A percentile compares a stretch with the other conserved stretches of the same genome.
Evolutionary conservation across 2,329 filamentous ascomycete genomes (phyloP).

Genomic region (Scedosporium aurantiacum): DNA sequence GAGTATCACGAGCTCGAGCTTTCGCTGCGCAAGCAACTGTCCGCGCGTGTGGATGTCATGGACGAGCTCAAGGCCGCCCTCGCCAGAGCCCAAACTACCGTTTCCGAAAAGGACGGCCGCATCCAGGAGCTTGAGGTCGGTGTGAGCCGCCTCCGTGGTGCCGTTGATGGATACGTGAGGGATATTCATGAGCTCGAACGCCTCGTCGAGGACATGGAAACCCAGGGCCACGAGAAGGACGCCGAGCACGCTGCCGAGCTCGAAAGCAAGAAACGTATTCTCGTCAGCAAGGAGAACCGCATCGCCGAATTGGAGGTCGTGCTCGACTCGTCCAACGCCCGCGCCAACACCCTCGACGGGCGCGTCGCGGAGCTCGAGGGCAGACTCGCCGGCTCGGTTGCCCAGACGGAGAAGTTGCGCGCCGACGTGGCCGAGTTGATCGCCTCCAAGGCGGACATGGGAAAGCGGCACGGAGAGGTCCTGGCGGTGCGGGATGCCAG

Average conservation of each 20-base stretch:
- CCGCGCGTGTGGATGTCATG: slow-evolving; percentile 39
- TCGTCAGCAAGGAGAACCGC: slow-evolving; percentile 24
- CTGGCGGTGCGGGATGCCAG: slow-evolving; percentile 40
- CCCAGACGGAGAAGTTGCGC: slow-evolving; percentile 7
- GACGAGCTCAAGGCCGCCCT: slow-evolving; percentile 35
- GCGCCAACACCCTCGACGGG: slow-evolving; percentile 25
- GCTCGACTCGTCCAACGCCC: slow-evolving; percentile 28
- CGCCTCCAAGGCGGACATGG: slow-evolving; percentile 5
- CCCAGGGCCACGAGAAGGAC: slow-evolving; percentile 18
- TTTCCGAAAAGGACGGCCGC: slow-evolving; percentile 3
- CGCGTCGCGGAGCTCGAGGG: slow-evolving; percentile 28
- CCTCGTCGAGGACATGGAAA: slow-evolving; percentile 38
- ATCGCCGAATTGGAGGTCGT: slow-evolving; percentile 32
- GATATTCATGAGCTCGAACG: slow-evolving; percentile 43
- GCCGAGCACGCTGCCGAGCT: slow-evolving; percentile 22
- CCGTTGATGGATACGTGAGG: slow-evolving; percentile 39
- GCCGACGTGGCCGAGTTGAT: slow-evolving; percentile 4
- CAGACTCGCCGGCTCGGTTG: slow-evolving; percentile 20
- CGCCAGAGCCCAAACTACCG: slow-evolving; percentile 15
- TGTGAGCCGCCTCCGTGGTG: slow-evolving; percentile 38
- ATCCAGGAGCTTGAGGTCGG: slow-evolving; percentile 38
- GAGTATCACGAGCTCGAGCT: slow-evolving; percentile 48
- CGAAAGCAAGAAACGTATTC: slow-evolving; percentile 19
- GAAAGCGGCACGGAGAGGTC: slow-evolving; percentile 22
- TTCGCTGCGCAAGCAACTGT: slow-evolving; percentile 45